Evolutionary conservation across 352 stramenopile species (phyloP).

Genomic region (Phytopythium delawarense): DNA sequence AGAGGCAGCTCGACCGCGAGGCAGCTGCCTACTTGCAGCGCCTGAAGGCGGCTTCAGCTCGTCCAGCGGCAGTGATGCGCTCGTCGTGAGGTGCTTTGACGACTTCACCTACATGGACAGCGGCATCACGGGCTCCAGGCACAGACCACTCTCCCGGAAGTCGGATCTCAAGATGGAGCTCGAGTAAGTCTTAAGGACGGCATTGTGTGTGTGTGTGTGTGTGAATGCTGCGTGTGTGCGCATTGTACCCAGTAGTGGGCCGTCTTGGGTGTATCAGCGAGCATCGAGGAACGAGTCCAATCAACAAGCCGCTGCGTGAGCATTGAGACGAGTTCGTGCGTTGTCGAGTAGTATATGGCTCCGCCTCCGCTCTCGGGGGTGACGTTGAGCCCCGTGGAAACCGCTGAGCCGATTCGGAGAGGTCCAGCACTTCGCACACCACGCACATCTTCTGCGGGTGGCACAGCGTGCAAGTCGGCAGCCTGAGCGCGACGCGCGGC

Average conservation of each 20-base stretch:
- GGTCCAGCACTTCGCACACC: conserved; percentile 41
- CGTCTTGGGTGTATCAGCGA: background rate
- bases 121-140: conserved; percentile 79
- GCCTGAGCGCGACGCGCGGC: conserved; percentile 18
- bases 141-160: conserved; percentile 77
- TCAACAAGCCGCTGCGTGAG: no score
- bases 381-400: conserved; percentile 91
- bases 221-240: background rate
- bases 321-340: no score
- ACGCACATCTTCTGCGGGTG: conserved; percentile 61
- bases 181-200: conserved; percentile 20
- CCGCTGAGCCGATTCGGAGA: conserved; percentile 82
- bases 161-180: conserved; percentile 86
- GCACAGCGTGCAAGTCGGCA: conserved; percentile 28
- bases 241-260: background rate
- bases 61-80: conserved; percentile 37
- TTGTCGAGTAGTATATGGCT: no score
- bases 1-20: no score
- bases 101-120: conserved; percentile 88
- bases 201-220: background rate
- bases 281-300: background rate
- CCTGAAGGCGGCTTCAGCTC: conserved; percentile 35
- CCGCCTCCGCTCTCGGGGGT: conserved; percentile 25
- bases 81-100: conserved; percentile 80
- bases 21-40: no score